phyloP scores from a whole-genome alignment of 306 rosid species.

The Begonia fuchsioides region DNA sequence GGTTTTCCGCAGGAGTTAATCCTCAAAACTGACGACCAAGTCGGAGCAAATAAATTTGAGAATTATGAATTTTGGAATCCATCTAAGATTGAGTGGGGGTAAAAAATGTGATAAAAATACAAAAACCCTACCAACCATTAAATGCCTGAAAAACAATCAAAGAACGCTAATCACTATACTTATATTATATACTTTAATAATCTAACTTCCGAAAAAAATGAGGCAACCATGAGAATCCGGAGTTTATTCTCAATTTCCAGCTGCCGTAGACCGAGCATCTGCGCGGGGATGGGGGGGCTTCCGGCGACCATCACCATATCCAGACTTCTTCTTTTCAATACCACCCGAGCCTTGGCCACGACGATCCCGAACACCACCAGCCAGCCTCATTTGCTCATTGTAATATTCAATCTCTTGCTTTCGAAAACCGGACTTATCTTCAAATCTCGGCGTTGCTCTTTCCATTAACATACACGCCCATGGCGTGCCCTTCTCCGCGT shows the following conservation, averaged over 20 bases:
- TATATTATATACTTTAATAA: no score
- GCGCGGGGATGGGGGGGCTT: conserved; percentile 34
- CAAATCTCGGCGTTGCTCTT: conserved; percentile 8
- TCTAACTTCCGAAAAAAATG: no score
- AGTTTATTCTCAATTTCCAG: conserved; percentile 22
- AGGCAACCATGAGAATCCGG: no score
- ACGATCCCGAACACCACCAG: conserved; percentile 17
- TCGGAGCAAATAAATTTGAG: no score
- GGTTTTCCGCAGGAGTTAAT: no score
- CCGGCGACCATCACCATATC: conserved; percentile 15
- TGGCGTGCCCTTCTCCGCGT: conserved; percentile 60
- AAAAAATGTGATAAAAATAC: no score
- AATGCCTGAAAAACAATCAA: no score
- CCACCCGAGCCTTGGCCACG: conserved; percentile 12
- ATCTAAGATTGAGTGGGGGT: no score
- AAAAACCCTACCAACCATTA: no score
- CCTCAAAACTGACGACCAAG: no score
- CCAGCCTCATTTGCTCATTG: conserved; percentile 16
- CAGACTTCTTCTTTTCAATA: conserved; percentile 36
- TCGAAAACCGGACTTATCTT: conserved; percentile 13
- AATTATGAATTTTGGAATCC: no score
- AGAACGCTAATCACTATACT: no score
- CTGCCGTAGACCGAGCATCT: conserved; percentile 19
- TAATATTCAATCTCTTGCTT: conserved; percentile 5
- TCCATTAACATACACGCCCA: conserved; percentile 49